These are phyloP conservation scores for Salinomyces thailandicus DNA, from an alignment of 2,329 filamentous ascomycete species.

Conservation along the genomic window DNA sequence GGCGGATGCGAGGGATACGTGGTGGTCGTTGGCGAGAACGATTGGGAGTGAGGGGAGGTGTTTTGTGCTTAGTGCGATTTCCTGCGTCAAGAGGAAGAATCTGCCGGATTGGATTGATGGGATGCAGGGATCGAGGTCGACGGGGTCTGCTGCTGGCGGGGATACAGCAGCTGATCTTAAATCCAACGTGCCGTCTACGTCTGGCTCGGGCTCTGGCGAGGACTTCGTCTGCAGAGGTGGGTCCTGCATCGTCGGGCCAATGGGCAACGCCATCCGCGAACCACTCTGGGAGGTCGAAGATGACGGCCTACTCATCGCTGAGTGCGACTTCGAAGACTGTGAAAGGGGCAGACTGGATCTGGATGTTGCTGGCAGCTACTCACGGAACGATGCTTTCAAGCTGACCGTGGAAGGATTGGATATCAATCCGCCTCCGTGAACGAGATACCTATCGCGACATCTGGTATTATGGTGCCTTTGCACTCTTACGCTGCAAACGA, in stretches of 20 bases:
- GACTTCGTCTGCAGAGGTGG: slow-evolving; percentile 63
- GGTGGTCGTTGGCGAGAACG: slow-evolving; percentile 73
- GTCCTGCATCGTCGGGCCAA: slow-evolving; percentile 68
- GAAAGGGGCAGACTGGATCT: slow-evolving; percentile 70
- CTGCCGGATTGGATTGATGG: slow-evolving; percentile 47
- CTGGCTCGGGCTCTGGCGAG: slow-evolving; percentile 21
- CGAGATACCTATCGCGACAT: background rate
- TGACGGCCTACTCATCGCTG: slow-evolving; percentile 54
- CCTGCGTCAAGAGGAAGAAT: slow-evolving; percentile 56
- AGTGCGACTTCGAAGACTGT: slow-evolving; percentile 83
- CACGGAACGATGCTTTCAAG: slow-evolving; percentile 56
- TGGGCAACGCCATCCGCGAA: slow-evolving; percentile 67
- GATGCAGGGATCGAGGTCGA: slow-evolving; percentile 23
- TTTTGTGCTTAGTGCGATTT: slow-evolving; percentile 78
- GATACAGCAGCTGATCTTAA: slow-evolving; percentile 5
- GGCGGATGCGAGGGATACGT: slow-evolving; percentile 72
- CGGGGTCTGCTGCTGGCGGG: slow-evolving; percentile 6
- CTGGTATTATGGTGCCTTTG: background rate
- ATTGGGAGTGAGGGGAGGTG: slow-evolving; percentile 71
- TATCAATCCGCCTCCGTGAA: slow-evolving; percentile 46
- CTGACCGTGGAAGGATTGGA: slow-evolving; percentile 51
- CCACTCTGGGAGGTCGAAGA: slow-evolving; percentile 73
- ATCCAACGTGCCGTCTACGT: slow-evolving; percentile 3
- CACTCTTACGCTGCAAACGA: background rate
- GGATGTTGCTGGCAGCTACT: slow-evolving; percentile 78